These are phyloP conservation scores for Leccinum variicolor DNA, from an alignment of 768 basidiomycete genomes.

Conservation along the genomic window DNA sequence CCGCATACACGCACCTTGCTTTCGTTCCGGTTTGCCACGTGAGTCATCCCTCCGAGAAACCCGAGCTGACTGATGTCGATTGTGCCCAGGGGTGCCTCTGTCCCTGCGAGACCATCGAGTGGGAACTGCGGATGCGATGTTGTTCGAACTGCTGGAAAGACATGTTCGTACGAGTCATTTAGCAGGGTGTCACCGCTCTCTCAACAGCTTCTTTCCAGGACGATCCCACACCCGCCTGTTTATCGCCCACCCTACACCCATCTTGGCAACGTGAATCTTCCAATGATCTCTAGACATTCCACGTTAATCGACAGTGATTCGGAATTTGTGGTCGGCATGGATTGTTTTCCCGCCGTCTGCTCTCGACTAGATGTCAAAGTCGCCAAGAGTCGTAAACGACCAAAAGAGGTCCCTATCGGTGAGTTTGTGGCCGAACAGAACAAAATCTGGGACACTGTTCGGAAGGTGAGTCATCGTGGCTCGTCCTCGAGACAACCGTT, in stretches of 20 bases:
- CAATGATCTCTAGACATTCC: not conserved
- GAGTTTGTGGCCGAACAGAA: not conserved
- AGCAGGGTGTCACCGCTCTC: not conserved
- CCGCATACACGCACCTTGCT: slow-evolving; percentile 27
- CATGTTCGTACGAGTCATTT: slow-evolving; percentile 2
- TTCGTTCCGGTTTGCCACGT: slow-evolving; percentile 32
- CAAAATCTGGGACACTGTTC: not conserved
- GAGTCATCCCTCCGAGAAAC: not conserved
- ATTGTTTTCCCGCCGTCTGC: rapidly evolving
- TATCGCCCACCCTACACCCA: not conserved
- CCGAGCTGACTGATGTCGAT: not conserved
- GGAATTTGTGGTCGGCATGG: not conserved
- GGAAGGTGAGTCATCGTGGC: not conserved
- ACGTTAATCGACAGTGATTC: not conserved
- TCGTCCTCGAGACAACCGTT: not conserved
- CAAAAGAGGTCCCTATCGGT: not conserved
- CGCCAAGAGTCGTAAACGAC: not conserved
- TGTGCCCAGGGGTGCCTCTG: slow-evolving; percentile 2
- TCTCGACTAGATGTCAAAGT: slow-evolving; percentile 5
- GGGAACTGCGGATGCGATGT: slow-evolving; percentile 12
- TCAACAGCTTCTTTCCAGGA: slow-evolving; percentile 5
- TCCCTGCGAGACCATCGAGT: slow-evolving; percentile 11
- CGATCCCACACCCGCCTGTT: not conserved
- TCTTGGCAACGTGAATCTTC: not conserved
- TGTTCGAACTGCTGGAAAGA: slow-evolving; percentile 3